A percentile compares a stretch with the other conserved stretches of the same genome.
phyloP scores from a whole-genome alignment of 179 eudicot genomes.

The Actinidia chinensis region DNA sequence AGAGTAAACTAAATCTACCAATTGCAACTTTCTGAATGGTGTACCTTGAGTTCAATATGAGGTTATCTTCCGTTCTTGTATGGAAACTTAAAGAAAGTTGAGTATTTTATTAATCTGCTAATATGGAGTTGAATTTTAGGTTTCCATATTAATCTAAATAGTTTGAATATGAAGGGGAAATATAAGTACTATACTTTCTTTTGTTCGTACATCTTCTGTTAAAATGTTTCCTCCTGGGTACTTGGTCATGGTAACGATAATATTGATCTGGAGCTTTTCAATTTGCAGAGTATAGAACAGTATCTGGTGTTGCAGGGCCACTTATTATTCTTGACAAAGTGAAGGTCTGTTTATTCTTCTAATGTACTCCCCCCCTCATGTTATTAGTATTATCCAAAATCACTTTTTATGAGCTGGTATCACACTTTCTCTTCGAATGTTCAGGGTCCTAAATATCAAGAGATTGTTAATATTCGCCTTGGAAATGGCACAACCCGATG shows the following conservation, averaged over 20 bases:
- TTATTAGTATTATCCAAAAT: neutral
- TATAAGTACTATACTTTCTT: neutral
- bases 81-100: neutral
- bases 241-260: neutral
- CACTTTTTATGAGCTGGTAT: neutral
- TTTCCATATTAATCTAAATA: neutral
- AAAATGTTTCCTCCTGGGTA: neutral
- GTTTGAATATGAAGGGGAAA: too few relatives aligned
- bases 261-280: conserved; percentile 6
- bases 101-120: neutral
- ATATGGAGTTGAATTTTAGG: too few relatives aligned
- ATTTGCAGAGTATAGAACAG: conserved; percentile 83
- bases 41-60: neutral
- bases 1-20: too few relatives aligned
- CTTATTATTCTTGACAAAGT: conserved; percentile 97
- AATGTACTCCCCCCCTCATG: neutral
- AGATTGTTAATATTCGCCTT: conserved; percentile 89
- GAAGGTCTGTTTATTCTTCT: conserved; percentile 47
- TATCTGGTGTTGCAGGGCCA: conserved; percentile 98
- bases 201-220: neutral
- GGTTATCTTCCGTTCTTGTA: neutral
- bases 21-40: neutral
- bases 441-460: conserved; percentile 97
- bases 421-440: conserved; percentile 2
- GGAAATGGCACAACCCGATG: conserved; percentile 95